These are phyloP conservation scores for Fusarium buharicum DNA, from an alignment of 2,329 filamentous ascomycete genomes.

Conservation along the genomic window DNA sequence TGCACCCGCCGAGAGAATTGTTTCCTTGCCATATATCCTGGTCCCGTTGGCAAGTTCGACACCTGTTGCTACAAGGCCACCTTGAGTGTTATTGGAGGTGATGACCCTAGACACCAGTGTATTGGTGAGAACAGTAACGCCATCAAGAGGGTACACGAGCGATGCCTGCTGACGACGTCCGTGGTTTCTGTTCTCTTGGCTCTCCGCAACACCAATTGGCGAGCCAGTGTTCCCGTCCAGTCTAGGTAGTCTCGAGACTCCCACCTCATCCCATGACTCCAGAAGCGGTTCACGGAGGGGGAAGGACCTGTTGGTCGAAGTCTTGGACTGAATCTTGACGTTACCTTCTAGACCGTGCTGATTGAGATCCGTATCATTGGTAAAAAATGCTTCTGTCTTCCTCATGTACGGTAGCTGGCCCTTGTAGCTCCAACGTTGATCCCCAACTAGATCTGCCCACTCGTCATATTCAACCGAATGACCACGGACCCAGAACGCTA, in stretches of 20 bases:
- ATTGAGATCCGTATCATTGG: slow-evolving; percentile 21
- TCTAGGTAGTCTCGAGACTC: slow-evolving; percentile 14
- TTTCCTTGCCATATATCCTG: slow-evolving; percentile 47
- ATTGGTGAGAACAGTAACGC: slow-evolving; percentile 42
- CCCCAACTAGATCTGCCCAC: slow-evolving; percentile 51
- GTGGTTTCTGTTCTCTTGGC: slow-evolving; percentile 41
- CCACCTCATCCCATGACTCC: slow-evolving; percentile 54
- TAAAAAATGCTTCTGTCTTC: not conserved
- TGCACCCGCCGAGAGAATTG: slow-evolving; percentile 51
- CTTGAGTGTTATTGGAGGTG: not conserved
- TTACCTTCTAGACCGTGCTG: slow-evolving; percentile 53
- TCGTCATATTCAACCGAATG: slow-evolving; percentile 57
- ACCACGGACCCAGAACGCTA: slow-evolving; percentile 57
- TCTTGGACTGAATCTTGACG: slow-evolving; percentile 46
- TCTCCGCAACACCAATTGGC: slow-evolving; percentile 47
- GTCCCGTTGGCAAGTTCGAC: slow-evolving; percentile 15
- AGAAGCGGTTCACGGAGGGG: slow-evolving; percentile 51
- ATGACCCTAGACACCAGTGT: slow-evolving; percentile 39
- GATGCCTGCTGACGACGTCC: slow-evolving; percentile 39
- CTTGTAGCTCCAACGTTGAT: slow-evolving; percentile 58
- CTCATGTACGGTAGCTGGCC: slow-evolving; percentile 51
- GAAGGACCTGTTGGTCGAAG: slow-evolving; percentile 50
- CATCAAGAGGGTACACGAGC: slow-evolving; percentile 37
- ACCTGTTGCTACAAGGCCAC: not conserved
- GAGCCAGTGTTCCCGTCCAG: slow-evolving; percentile 41